Base-by-base conservation (phyloP, 2,329 filamentous ascomycete species). In the Cladosporium sp. region DNA sequence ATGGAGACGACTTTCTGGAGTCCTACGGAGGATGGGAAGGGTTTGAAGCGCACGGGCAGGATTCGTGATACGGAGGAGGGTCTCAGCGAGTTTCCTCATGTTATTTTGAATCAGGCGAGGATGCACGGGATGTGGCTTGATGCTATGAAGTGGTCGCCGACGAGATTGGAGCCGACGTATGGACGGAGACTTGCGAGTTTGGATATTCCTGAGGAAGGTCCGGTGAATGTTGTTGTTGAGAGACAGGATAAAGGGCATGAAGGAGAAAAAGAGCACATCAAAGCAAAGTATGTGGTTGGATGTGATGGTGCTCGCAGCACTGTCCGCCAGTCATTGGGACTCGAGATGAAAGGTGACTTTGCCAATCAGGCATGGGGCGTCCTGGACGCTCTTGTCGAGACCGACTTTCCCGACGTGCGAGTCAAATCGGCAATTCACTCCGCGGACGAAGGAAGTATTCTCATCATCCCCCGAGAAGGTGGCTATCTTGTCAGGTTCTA, bases 31-130 rank as follows among this genome's bases (percentile, higher is more conserved):
- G 68, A 81, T 30, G 82, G 82, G 1, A 63, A 69, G 0, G 62
- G 61, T 0, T 74, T 88, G 47, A 69, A 70, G 39, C 75, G 83
- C 35, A 79, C 73, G 22, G 82, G 80, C 43, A 74, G 80, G 38
- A 80, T 84, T 15, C 75, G 78, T 0, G 83, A 87, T 63, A 84
- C 78, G 0, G 78, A 79, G 39, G 74, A 76, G 0, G 81, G 79
- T 0, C 70, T 85, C 43, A 83, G 76, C 82, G 63, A 67, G 49
- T 86, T 85, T 56, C 78, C 80, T 49, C 78, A 88, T 60, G 77
- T 82, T 3, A 80, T 86, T 3, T 65, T 90, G 33, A 84, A 87
- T 57, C 85, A 89, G 66, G 85, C 84, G 3, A 78, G 84, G 1
- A 80, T 88, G 53, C 85, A 88, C 61, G 71, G 65, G 38, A 76